phyloP scores from a whole-genome alignment of 345 rosid genomes.

The Lagerstroemia speciosa region DNA sequence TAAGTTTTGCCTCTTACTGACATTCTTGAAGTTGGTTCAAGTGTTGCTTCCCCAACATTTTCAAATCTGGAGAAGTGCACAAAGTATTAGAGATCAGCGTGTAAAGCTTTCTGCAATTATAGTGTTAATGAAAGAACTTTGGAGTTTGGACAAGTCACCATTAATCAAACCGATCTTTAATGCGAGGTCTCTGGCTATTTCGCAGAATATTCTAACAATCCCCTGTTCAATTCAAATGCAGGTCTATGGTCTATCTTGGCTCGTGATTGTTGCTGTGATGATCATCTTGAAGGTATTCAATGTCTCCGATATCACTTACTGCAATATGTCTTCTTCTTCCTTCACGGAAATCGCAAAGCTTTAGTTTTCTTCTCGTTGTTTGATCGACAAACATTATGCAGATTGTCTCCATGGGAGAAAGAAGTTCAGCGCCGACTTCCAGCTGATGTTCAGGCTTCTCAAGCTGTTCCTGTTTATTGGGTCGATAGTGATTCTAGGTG shows the following conservation, averaged over 20 bases:
- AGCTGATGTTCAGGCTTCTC: conserved; percentile 85
- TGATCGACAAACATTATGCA: conserved; percentile 18
- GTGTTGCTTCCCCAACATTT: background rate
- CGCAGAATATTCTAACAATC: background rate
- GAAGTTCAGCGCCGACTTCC: conserved; percentile 94
- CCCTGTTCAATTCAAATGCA: conserved; percentile 12
- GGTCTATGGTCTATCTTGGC: conserved; percentile 90
- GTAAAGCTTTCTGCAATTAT: background rate
- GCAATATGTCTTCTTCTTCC: too few relatives aligned
- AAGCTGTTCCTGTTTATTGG: conserved; percentile 72
- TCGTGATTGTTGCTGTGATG: conserved; percentile 74
- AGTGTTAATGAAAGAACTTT: background rate
- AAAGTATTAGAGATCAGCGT: background rate
- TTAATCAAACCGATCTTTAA: background rate
- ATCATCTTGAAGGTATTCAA: conserved; percentile 56
- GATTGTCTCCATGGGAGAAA: conserved; percentile 95
- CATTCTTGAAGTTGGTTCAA: background rate
- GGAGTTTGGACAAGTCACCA: too few relatives aligned
- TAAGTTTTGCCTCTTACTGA: conserved; percentile 15
- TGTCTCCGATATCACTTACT: too few relatives aligned
- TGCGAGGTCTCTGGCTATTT: background rate
- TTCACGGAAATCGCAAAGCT: too few relatives aligned
- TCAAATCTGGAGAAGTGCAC: background rate
- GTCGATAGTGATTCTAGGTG: conserved; percentile 38
- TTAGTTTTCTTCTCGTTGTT: background rate